These are phyloP conservation scores for Acanthamoeba castellanii DNA, from an alignment of 208 protist species.

Conservation along the genomic window DNA sequence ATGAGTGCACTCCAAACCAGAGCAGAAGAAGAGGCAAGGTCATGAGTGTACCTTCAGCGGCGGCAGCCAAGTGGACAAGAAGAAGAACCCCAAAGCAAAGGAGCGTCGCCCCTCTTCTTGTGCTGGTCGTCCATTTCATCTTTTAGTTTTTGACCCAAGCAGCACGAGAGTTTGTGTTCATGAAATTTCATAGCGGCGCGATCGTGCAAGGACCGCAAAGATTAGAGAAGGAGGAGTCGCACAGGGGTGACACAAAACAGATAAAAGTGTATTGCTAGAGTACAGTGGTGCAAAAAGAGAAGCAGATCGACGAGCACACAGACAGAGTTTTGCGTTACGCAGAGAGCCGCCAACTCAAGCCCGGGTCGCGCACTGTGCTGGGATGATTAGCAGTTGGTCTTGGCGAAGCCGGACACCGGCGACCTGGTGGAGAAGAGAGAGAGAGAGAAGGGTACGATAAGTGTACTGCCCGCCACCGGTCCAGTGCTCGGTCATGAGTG, in stretches of 20 bases:
- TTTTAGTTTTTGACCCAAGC: neutral
- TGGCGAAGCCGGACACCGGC: constrained; percentile 3
- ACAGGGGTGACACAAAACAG: too few relatives aligned
- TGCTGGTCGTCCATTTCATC: neutral
- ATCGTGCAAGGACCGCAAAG: too few relatives aligned
- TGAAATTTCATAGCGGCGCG: neutral
- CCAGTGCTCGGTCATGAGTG: neutral
- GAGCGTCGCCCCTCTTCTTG: too few relatives aligned
- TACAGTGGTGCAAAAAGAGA: neutral
- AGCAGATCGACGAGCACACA: too few relatives aligned
- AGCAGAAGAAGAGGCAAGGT: neutral
- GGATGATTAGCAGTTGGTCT: neutral
- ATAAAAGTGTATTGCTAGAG: neutral
- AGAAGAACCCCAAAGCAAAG: neutral
- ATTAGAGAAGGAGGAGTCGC: too few relatives aligned
- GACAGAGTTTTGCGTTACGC: too few relatives aligned
- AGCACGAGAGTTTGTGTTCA: too few relatives aligned
- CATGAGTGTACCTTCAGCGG: neutral
- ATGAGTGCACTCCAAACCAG: too few relatives aligned
- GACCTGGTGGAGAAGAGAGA: neutral
- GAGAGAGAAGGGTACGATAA: too few relatives aligned
- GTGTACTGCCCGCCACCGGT: neutral
- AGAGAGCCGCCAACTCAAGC: too few relatives aligned
- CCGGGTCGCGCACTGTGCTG: neutral
- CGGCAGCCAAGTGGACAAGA: neutral